Percentiles rank a stretch among this genome's conserved stretches.
phyloP scores from a whole-genome alignment of 139 green algal species.

The Marvania coccoides region DNA sequence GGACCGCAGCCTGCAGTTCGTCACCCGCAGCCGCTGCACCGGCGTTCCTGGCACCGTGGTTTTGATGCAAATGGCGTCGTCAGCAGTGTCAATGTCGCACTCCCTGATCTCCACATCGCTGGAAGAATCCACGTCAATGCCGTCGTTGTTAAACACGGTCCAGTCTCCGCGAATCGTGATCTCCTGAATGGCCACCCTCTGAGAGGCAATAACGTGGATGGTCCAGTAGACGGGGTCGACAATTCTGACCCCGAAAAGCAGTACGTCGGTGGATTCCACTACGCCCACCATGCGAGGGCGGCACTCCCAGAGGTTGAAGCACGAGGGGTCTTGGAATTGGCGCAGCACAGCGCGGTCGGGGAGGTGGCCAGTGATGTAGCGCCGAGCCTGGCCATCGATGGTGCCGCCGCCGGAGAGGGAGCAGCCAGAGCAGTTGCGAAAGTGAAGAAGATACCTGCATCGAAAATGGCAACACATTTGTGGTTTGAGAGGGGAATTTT shows the following conservation, averaged over 20 bases:
- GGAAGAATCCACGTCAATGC: constrained; percentile 36
- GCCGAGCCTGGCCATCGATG: constrained; percentile 5
- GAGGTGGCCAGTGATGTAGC: not conserved
- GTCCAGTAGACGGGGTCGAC: constrained; percentile 18
- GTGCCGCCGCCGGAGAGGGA: constrained; percentile 7
- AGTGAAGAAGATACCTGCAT: constrained; percentile 11
- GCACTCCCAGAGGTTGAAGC: constrained; percentile 4
- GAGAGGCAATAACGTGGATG: constrained; percentile 22
- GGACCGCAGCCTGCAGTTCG: constrained; percentile 21
- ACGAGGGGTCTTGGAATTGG: constrained; percentile 11
- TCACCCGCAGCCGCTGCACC: not conserved
- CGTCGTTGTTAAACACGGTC: constrained; percentile 40
- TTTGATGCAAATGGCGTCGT: constrained; percentile 42
- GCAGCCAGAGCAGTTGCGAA: constrained; percentile 17
- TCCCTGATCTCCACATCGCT: constrained; percentile 10
- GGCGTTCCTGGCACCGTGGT: not conserved
- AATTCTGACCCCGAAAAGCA: not conserved
- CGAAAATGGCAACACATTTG: not conserved
- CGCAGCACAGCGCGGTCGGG: not conserved
- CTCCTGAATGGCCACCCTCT: constrained; percentile 3
- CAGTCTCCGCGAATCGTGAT: constrained; percentile 22
- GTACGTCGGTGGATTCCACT: not conserved
- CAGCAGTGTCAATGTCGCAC: constrained; percentile 26
- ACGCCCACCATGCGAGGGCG: constrained; percentile 18
- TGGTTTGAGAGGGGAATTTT: not conserved